Base-by-base conservation (phyloP, 108 stramenopile species). In the Skeletonema grethae region DNA sequence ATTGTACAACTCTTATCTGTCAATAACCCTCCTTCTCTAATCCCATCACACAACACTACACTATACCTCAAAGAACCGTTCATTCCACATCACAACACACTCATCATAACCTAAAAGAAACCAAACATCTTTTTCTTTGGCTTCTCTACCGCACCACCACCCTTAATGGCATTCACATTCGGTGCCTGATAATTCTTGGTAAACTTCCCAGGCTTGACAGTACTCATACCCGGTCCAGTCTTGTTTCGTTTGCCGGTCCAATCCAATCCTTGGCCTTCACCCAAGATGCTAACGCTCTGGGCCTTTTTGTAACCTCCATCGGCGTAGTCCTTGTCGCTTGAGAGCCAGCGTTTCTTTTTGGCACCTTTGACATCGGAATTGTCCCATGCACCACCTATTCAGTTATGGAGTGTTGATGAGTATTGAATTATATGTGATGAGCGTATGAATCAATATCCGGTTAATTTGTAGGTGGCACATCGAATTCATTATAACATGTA, bases 141-240 rank as follows among this genome's bases (percentile, higher is more conserved):
- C 60, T 74, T 74, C 12, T 69, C 77, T 25, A 57, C 67, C 30
- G 29, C 78, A 12, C 45, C 46, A 13, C 65, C 61, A 6, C 69
- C 61, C 68, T 87, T 87, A 29, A 89, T 73, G 18, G 75, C 63
- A 35, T 69, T 70, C 24, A 94, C 75, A 63, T 80, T 94, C n/a
- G 93, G 93, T 6, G 93, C 73, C 70, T 91, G 91, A 87, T 94
- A 94, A 66, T 91, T 90, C 76, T 87, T 88, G 7, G 25, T 56
- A 58, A 87, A 88, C 75, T 89, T 90, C 20, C 65, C 66, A 32
- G 57, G 63, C 38, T 60, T 55, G 45, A 61, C 60, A 16, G 55
- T 46, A 6, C 32, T 56, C 57, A 70, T 57, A 0, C 65, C 65
- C 24, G 82, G 82, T 30, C 78, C 78, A 10, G 62, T 61, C 35